phyloP scores from a whole-genome alignment of 2,329 filamentous ascomycete genomes.

The Calonectria hongkongensis region DNA sequence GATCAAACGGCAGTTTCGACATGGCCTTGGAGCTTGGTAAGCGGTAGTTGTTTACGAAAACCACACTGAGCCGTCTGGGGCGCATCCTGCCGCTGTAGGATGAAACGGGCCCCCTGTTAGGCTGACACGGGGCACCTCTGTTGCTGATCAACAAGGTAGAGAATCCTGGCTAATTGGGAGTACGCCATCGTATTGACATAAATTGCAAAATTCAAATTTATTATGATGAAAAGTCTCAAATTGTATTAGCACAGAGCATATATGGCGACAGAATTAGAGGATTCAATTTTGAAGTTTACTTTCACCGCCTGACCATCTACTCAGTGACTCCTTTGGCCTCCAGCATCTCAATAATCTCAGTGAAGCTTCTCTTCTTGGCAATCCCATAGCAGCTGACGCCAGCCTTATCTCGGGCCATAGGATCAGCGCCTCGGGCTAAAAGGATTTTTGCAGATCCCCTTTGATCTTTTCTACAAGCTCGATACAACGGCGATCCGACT shows the following conservation, averaged over 20 bases:
- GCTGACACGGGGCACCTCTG: neutral
- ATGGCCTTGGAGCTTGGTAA: neutral
- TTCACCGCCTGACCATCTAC: too few relatives aligned
- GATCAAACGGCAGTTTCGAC: constrained; percentile 13
- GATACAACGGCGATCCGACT: too few relatives aligned
- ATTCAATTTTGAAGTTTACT: too few relatives aligned
- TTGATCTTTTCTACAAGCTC: too few relatives aligned
- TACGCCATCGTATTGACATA: neutral
- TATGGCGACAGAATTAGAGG: neutral
- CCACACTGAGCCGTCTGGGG: neutral
- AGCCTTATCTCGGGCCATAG: too few relatives aligned
- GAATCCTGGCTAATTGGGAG: neutral
- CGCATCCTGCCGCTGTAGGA: neutral
- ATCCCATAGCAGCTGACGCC: too few relatives aligned
- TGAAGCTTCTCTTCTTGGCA: too few relatives aligned
- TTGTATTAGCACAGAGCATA: neutral
- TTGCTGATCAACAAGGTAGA: neutral
- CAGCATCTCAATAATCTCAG: too few relatives aligned
- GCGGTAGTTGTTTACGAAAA: constrained; percentile 1
- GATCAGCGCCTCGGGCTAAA: too few relatives aligned
- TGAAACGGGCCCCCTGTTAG: neutral
- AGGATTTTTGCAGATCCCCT: too few relatives aligned
- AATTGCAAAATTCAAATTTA: constrained; percentile 1
- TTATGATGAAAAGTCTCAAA: neutral
- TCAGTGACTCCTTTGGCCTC: too few relatives aligned